Evolutionary conservation across 768 basidiomycete genomes (phyloP).

Genomic region (Baorangia bicolor): DNA sequence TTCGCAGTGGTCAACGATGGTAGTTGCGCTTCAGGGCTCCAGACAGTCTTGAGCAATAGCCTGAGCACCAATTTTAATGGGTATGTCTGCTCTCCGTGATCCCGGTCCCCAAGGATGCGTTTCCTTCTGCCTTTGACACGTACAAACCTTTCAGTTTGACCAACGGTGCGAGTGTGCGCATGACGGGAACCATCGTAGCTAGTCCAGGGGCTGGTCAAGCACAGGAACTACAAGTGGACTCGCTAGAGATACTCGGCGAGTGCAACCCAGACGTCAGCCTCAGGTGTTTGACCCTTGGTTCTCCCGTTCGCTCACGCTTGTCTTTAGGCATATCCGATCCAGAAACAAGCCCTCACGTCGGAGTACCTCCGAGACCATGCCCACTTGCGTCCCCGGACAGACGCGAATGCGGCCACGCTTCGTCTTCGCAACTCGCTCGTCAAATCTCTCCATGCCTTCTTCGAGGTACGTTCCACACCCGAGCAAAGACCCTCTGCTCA

Average conservation of each 20-base stretch:
- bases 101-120: neutral
- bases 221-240: constrained; percentile 50
- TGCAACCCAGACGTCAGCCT: constrained; percentile 55
- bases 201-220: constrained; percentile 53
- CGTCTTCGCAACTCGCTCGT: constrained; percentile 63
- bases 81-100: constrained; percentile 6
- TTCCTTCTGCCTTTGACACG: neutral
- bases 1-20: constrained; percentile 86
- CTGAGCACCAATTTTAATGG: constrained; percentile 16
- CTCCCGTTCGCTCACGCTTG: constrained; percentile 4
- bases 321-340: constrained; percentile 80
- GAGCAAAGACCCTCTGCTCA: neutral
- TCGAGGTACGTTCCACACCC: constrained; percentile 54
- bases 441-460: constrained; percentile 61
- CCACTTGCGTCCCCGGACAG: constrained; percentile 85
- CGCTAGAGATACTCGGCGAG: constrained; percentile 49
- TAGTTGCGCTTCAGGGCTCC: constrained; percentile 64
- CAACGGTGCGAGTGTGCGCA: constrained; percentile 54
- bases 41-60: constrained; percentile 63
- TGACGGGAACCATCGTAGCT: constrained; percentile 45
- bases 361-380: constrained; percentile 84
- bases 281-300: neutral
- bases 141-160: constrained; percentile 38
- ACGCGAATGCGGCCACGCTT: constrained; percentile 68
- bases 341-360: constrained; percentile 77